phyloP scores from a whole-genome alignment of 2,329 filamentous ascomycete species.

The Coniochaeta pulveracea region DNA sequence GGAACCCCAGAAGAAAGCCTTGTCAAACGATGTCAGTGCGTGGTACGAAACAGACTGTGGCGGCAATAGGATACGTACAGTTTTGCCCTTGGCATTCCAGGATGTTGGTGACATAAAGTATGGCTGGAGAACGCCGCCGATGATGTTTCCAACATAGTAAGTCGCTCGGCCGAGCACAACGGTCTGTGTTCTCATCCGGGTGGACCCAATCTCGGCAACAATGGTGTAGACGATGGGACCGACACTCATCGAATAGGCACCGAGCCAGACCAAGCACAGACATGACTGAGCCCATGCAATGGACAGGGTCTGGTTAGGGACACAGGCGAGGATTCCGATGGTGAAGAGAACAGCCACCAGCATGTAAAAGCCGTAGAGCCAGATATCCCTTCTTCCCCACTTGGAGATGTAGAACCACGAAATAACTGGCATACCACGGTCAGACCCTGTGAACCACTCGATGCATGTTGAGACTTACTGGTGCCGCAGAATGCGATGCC shows the following conservation, averaged over 20 bases:
- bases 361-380: constrained; percentile 25
- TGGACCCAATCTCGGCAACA: constrained; percentile 30
- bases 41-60: constrained; percentile 4
- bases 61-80: constrained; percentile 11
- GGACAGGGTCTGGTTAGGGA: constrained; percentile 19
- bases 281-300: constrained; percentile 28
- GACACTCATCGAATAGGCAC: constrained; percentile 29
- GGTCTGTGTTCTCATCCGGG: constrained; percentile 32
- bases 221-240: constrained; percentile 34
- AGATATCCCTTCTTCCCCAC: constrained; percentile 30
- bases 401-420: constrained; percentile 31
- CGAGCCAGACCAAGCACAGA: constrained; percentile 31
- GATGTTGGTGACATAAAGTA: constrained; percentile 25
- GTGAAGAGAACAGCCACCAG: constrained; percentile 27
- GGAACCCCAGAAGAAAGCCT: constrained; percentile 31
- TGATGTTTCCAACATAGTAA: constrained; percentile 29
- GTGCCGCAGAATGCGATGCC: constrained; percentile 30
- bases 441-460: too few species aligned
- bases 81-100: constrained; percentile 28
- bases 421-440: too few species aligned
- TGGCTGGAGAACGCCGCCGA: constrained; percentile 26
- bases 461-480: too few species aligned
- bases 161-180: constrained; percentile 30
- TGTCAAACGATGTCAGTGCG: constrained; percentile 5
- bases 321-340: constrained; percentile 28